Base-by-base conservation (phyloP, 805 yeast species). In the Candida argentea region DNA sequence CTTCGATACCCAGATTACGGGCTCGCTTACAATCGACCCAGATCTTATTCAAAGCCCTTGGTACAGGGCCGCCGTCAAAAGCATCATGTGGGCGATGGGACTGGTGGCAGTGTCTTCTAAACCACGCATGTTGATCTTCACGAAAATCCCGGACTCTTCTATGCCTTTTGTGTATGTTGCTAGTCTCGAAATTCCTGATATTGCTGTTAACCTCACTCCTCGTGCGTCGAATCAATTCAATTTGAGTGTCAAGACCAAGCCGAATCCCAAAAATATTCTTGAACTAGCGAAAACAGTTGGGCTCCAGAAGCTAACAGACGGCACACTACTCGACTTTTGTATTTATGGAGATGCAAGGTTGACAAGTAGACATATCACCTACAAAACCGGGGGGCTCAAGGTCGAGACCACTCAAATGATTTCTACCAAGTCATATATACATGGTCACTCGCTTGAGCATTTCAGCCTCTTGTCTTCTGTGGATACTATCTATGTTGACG, bases 21-120 rank as follows among this genome's bases (percentile, higher is more conserved):
- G 55, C 3, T 27, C 44, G 0, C 29, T 57, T 3, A 24, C 34
- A 5, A 38, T 57, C 10, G 33, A 57, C 35, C 60, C 58, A 34
- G 48, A 42, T 26, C 31, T 41, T 6, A 38, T 57, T 5, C 14
- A 37, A 18, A 50, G 42, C 27, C 13, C 26, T 3, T 6, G 55
- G 3, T 49, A 49, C 28, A 39, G 46, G 14, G 28, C 34, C 15
- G 21, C 46, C 1, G 30, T 52, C 16, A 44, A 42, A 25, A 16
- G 43, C 1, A 48, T 54, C 3, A 24, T 41, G 2, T 6, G 47
- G 3, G 18, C 51, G 9, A 58, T 62, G 2, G 30, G 40, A 1
- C 40, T 55, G 1, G 35, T 40, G 3, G 35, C 55, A 7, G 24
- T 36, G 3, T 46, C 55, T 6, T 34, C 26, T 10, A 27, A 19